phyloP scores from a whole-genome alignment of 805 yeast species.

The Yamadazyma ubonensis region DNA sequence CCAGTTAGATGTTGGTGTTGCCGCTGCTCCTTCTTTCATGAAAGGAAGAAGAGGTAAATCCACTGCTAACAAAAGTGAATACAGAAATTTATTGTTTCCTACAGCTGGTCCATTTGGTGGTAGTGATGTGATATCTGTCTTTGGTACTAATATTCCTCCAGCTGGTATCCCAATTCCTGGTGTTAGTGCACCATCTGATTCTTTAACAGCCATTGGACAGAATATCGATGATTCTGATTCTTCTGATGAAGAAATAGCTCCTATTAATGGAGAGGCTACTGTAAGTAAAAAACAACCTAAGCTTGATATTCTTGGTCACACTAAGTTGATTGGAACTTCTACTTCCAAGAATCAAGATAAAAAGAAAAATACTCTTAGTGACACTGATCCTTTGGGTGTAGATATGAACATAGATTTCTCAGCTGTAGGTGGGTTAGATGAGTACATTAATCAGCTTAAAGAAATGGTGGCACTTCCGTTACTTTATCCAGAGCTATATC shows the following conservation, averaged over 20 bases:
- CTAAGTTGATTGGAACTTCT: constrained; percentile 34
- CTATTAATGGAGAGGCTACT: constrained; percentile 42
- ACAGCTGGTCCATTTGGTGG: constrained; percentile 99
- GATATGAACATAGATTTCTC: constrained; percentile 82
- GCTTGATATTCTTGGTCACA: constrained; percentile 20
- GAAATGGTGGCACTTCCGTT: constrained; percentile 96
- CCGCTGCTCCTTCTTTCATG: constrained; percentile 19
- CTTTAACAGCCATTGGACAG: constrained; percentile 33
- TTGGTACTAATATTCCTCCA: constrained; percentile 65
- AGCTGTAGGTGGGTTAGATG: constrained; percentile 88
- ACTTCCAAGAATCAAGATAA: constrained; percentile 43
- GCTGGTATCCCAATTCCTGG: constrained; percentile 44
- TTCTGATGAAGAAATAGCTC: constrained; percentile 59
- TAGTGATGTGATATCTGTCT: constrained; percentile 81
- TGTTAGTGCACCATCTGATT: constrained; percentile 15
- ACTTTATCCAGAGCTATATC: constrained; percentile 89
- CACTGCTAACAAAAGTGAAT: constrained; percentile 41
- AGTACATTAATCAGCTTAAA: constrained; percentile 85
- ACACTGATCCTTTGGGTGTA: constrained; percentile 89
- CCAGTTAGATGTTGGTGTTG: constrained; percentile 19
- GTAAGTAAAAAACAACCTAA: constrained; percentile 28
- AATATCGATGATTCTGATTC: constrained; percentile 54
- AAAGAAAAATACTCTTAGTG: constrained; percentile 66
- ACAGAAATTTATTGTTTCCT: constrained; percentile 73
- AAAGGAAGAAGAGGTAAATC: constrained; percentile 43